Base-by-base conservation (phyloP, 768 basidiomycete genomes). In the Naganishia friedmannii region DNA sequence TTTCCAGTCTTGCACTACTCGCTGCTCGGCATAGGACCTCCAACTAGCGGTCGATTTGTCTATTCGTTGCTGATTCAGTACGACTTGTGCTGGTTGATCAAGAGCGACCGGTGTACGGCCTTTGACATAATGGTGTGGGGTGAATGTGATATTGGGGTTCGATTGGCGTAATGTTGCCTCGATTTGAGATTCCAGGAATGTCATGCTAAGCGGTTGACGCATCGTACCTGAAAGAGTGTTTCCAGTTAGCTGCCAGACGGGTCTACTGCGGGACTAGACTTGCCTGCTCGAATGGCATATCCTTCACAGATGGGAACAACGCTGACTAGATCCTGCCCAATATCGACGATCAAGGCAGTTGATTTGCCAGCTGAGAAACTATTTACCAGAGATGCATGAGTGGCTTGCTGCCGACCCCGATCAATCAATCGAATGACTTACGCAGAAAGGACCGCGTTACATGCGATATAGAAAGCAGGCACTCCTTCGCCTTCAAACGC, bases 291-390 rank as follows among this genome's bases (percentile, higher is more conserved):
- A 53, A 99, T 87, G 53, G 98, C 96, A 76, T 97, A 99, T 4
- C 96, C 96, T 74, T 99, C 96, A 4, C 94, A 92, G 23, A 99
- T 90, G 6, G 96, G 96, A 0, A 92, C 93, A 17, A 95, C 91
- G 75, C 91, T 95, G 17, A 90, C 90, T 79, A 89, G 87, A 15
- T 90, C 86, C 73, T 92, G 89, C 5, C 96, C 96, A 56, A 98
- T 86, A 75, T 99, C 96, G 51, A 99, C 87, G 1, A 99, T 92
- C 56, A 98, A 85, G 1, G 96, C 94, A n/a, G 96, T 93, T 1
- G 93, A 94, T 78, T 92, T 94, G 32, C 96, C 96, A 65, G 94
- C 90, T 19, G 95, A 92, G 80, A 99, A 99, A 3, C 94, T 97
- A 48, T 29, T 39, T 23, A 39, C 2, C 34, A 34, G 31, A n/a